Conservation (phyloP, 495 filamentous ascomycete species). For the Trichoderma erinaceum region DNA sequence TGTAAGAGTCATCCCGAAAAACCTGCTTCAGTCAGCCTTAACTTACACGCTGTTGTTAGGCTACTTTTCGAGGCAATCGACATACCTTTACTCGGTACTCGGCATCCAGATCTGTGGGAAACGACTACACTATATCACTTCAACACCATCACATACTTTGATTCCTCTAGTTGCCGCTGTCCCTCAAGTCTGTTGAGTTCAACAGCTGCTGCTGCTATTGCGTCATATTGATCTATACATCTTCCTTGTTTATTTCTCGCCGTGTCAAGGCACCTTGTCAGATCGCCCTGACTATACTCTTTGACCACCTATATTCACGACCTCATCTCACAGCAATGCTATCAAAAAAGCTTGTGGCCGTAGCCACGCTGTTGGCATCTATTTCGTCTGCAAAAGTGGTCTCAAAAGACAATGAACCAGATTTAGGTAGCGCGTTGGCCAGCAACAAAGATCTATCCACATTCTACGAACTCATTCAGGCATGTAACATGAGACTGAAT, state of each 20-base stretch:
- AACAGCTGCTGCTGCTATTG: neutral
- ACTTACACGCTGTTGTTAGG: neutral
- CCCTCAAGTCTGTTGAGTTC: neutral
- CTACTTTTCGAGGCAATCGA: neutral
- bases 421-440: constrained; percentile 26
- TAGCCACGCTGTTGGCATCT: neutral
- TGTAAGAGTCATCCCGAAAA: neutral
- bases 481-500: constrained; percentile 11
- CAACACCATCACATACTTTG: neutral
- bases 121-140: neutral
- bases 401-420: neutral
- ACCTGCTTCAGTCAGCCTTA: neutral
- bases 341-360: neutral
- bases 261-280: neutral
- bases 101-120: neutral
- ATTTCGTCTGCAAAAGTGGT: neutral
- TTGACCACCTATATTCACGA: neutral
- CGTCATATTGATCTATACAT: neutral
- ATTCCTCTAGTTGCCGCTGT: neutral
- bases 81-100: neutral
- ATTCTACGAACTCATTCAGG: constrained; percentile 31
- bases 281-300: neutral
- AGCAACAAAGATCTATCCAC: constrained; percentile 27
- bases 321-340: neutral
- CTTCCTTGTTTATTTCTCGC: neutral